Evolutionary conservation across 192 early-diverging fungal species (phyloP), one percentile per base, ranked within the genome.

Genomic region (Spinellus fusiger): DNA sequence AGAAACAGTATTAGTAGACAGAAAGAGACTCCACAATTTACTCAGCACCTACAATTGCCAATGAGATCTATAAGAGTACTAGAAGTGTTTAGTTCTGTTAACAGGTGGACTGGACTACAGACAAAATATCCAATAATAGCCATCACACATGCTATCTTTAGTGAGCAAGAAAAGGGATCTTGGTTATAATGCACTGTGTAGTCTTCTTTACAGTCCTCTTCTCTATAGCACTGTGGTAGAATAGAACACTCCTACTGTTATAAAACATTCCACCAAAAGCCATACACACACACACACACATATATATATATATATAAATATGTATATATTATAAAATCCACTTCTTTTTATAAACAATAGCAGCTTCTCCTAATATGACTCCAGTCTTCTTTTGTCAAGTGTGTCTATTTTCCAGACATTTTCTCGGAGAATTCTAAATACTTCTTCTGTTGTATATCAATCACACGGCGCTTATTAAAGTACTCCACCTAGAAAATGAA

Each of bases 401-500:
- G n/a, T n/a, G n/a, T 44, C 40, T 53, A 53, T 53, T 69, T 72
- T 40, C 60, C 64, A 28, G 64, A 62, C 50, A 69, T 66, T 58
- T 65, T 48, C 40, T 67, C 28, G 7, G 71, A 66, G 20, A 73
- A 72, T 52, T 78, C 70, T 44, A 81, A 46, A 46, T 78, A 56
- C 38, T 78, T 67, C 54, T 76, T 71, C 55, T 81, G 79, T 56
- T 71, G 72, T 13, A 70, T 67, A 26, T 73, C 79, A 31, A 78
- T 29, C 26, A 81, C 79, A 16, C 79, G 74, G 59, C 79, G 71
- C 50, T 81, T 81, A 51, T 81, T 78, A 49, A 81, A 81, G 40
- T 81, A 81, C n/a, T 76, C 76, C 5, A 81, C 79, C 79, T 81
- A 61, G 0, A 23, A 23, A 13, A 7, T n/a, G n/a, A n/a, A n/a